Percentiles rank a stretch among this genome's conserved stretches.
These are phyloP conservation scores for Penicillium subrubescens DNA, from an alignment of 495 filamentous ascomycete genomes.

Conservation along the genomic window DNA sequence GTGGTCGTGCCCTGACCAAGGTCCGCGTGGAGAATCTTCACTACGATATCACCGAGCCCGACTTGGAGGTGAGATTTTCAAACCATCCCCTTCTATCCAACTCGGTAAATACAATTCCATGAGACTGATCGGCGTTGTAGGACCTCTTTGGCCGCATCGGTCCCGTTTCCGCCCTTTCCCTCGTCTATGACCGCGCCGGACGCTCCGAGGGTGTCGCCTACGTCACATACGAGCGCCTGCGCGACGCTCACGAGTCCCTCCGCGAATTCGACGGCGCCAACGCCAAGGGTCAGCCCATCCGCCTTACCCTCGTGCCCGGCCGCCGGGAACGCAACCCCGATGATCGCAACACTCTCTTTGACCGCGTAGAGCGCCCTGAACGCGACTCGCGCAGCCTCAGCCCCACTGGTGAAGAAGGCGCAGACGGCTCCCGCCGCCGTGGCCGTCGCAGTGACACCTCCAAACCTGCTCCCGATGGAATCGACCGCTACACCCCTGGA, in stretches of 20 bases:
- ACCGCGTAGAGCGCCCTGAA: slow-evolving; percentile 63
- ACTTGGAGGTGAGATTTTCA: slow-evolving; percentile 67
- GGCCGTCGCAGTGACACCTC: slow-evolving; percentile 66
- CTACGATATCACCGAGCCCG: slow-evolving; percentile 86
- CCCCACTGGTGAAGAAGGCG: slow-evolving; percentile 35
- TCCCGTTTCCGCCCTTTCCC: slow-evolving; percentile 65
- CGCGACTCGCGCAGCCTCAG: slow-evolving; percentile 45
- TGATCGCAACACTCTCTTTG: slow-evolving; percentile 58
- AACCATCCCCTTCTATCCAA: not conserved
- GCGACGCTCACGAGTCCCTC: slow-evolving; percentile 74
- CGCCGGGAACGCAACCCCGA: slow-evolving; percentile 55
- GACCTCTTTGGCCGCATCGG: slow-evolving; percentile 81
- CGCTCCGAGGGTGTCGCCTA: slow-evolving; percentile 86
- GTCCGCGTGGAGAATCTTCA: slow-evolving; percentile 89
- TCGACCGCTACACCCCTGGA: slow-evolving; percentile 84
- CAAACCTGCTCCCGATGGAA: slow-evolving; percentile 67
- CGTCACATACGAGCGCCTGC: slow-evolving; percentile 71
- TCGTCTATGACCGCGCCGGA: slow-evolving; percentile 87
- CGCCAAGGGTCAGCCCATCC: slow-evolving; percentile 89
- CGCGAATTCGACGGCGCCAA: slow-evolving; percentile 87
- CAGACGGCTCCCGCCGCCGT: slow-evolving; percentile 43
- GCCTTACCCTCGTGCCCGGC: slow-evolving; percentile 65
- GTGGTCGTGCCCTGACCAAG: slow-evolving; percentile 62
- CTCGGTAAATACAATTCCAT: not conserved
- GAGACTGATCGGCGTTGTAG: slow-evolving; percentile 41